Base-by-base conservation (phyloP, 2,329 filamentous ascomycete genomes). In the Colletotrichum agaves region DNA sequence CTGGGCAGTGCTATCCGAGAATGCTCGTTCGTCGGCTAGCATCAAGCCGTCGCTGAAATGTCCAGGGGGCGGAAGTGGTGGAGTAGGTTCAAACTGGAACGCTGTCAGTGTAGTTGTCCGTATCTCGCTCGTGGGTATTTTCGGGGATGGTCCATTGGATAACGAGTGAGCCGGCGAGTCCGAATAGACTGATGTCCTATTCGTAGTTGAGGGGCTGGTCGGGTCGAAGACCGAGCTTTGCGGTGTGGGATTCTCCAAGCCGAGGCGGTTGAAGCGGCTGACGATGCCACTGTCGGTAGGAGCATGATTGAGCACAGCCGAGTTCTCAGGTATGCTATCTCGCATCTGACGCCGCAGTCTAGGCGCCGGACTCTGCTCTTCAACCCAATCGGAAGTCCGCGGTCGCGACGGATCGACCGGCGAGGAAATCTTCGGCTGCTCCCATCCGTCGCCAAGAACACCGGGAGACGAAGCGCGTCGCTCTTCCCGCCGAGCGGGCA, bases 1-100 rank as follows among this genome's bases (percentile, higher is more conserved):
- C n/a, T 37, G 6, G n/a, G 39, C 49, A n/a, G 46, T 61, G 11
- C 41, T 49, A 0, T 70, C 67, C 2, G 63, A 57, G 2, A 19
- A 44, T 4, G 50, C 27, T 31, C 43, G 41, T 21, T 70, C 69
- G n/a, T 65, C 19, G 5, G 65, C 69, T 11, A 70, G 33, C 65
- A 70, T 70, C 7, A 70, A 23, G 8, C 65, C 69, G 12, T 70
- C 69, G 6, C 49, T 60, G 4, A 43, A 63, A 1, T 65, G 60
- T 2, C 52, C 57, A 2, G 55, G 41, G 3, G 56, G 43, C 1
- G 65, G 37, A 15, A 64, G 19, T 15, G 53, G 35, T 17, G 6
- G 19, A 5, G 21, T 31, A 5, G 59, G 59, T 5, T 69, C 64
- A 4, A 57, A 55, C 3, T 55, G 49, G 19, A 58, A 52, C 7